Conservation (phyloP, 306 rosid genomes). For the Senna siamea region DNA sequence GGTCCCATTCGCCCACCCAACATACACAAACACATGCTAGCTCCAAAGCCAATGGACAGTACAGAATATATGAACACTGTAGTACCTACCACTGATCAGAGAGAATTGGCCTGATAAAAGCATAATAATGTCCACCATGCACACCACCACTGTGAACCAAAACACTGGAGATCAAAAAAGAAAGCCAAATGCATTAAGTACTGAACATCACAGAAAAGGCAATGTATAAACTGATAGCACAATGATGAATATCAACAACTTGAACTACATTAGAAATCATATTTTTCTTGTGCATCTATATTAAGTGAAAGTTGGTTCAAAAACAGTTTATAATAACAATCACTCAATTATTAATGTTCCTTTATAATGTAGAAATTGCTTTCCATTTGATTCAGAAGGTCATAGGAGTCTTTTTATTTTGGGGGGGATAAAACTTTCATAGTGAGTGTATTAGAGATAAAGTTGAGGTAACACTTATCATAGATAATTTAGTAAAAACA, state of each 20-base stretch:
- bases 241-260: neutral
- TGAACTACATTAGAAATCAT: conserved; percentile 16
- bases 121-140: conserved; percentile 98
- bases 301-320: too few species aligned
- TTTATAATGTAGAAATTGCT: too few species aligned
- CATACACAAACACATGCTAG: conserved; percentile 22
- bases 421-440: too few species aligned
- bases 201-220: conserved; percentile 10
- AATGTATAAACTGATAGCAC: conserved; percentile 4
- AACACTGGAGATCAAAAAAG: conserved; percentile 58
- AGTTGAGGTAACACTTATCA: too few species aligned
- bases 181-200: conserved; percentile 38
- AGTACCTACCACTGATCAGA: conserved; percentile 84
- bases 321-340: too few species aligned
- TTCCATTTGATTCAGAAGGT: too few species aligned
- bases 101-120: conserved; percentile 96
- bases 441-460: too few species aligned
- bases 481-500: too few species aligned
- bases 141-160: conserved; percentile 99
- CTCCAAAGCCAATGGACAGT: conserved; percentile 20
- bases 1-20: conserved; percentile 7
- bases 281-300: conserved; percentile 1
- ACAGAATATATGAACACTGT: conserved; percentile 26
- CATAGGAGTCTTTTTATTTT: too few species aligned
- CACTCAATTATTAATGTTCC: too few species aligned